A percentile compares a stretch with the other conserved stretches of the same genome.
phyloP scores from a whole-genome alignment of 495 filamentous ascomycete genomes.

The Lasiosphaeriaceae sp. region DNA sequence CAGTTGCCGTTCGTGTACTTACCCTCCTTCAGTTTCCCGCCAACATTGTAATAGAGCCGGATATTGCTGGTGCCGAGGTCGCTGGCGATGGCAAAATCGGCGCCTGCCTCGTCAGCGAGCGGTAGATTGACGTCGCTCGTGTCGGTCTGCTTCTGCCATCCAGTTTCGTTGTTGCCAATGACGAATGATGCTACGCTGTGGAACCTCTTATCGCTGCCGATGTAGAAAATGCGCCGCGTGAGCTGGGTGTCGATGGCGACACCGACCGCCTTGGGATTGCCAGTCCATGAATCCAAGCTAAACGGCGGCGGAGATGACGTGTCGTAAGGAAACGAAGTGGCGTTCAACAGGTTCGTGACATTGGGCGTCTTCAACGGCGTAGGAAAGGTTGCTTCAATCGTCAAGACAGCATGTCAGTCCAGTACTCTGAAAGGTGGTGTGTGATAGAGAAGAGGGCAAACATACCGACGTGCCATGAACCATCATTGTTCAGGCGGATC shows the following conservation, averaged over 20 bases:
- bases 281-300: constrained; percentile 19
- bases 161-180: constrained; percentile 12
- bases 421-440: not conserved
- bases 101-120: constrained; percentile 17
- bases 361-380: constrained; percentile 13
- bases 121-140: constrained; percentile 12
- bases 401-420: not conserved
- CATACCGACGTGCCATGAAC: constrained; percentile 25
- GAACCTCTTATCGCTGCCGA: constrained; percentile 20
- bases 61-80: constrained; percentile 10
- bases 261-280: constrained; percentile 19
- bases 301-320: constrained; percentile 6
- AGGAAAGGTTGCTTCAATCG: constrained; percentile 22
- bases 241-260: constrained; percentile 17
- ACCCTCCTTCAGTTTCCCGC: constrained; percentile 19
- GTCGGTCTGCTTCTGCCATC: constrained; percentile 3
- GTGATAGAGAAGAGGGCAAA: not conserved
- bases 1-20: constrained; percentile 9
- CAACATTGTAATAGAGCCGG: constrained; percentile 23
- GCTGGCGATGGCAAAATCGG: constrained; percentile 18
- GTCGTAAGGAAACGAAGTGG: constrained; percentile 8
- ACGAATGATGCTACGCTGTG: constrained; percentile 15
- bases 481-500: constrained; percentile 16
- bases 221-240: constrained; percentile 27
- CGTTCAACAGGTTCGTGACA: constrained; percentile 20